Conservation (phyloP, 2,329 filamentous ascomycete species). For the Hymenoscyphus fraxineus region DNA sequence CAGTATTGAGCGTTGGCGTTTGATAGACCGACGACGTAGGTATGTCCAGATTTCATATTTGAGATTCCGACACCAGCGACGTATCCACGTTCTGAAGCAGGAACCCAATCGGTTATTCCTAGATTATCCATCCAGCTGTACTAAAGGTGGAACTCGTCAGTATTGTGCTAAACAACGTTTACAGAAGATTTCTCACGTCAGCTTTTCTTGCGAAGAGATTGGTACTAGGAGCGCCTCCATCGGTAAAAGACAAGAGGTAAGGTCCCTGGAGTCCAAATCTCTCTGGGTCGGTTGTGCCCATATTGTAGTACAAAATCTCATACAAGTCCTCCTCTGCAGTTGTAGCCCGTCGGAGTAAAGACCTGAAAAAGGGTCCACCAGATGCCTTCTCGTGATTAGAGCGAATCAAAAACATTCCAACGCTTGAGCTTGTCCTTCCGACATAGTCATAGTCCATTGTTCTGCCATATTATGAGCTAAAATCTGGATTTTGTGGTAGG, state of each 20-base stretch:
- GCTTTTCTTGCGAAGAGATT: slow-evolving; percentile 14
- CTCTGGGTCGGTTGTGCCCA: slow-evolving; percentile 42
- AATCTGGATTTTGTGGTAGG: background rate
- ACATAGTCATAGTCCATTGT: slow-evolving; percentile 20
- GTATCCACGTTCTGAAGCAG: slow-evolving; percentile 10
- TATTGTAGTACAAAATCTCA: slow-evolving; percentile 43
- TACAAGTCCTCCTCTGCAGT: slow-evolving; percentile 39
- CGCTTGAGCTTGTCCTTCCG: slow-evolving; percentile 12
- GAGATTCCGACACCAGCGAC: slow-evolving; percentile 16
- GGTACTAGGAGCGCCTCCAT: slow-evolving; percentile 37
- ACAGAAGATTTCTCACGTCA: background rate
- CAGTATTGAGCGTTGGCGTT: slow-evolving; percentile 63
- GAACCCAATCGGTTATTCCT: slow-evolving; percentile 15
- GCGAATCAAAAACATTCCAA: slow-evolving; percentile 17
- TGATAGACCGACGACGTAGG: slow-evolving; percentile 34
- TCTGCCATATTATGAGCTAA: background rate
- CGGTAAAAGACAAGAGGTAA: slow-evolving; percentile 39
- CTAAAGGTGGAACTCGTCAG: background rate
- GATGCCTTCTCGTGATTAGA: slow-evolving; percentile 52
- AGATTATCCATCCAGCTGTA: slow-evolving; percentile 19
- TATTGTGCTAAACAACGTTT: background rate
- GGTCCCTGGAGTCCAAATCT: slow-evolving; percentile 42
- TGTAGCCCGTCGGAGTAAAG: slow-evolving; percentile 14
- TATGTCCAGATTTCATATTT: slow-evolving; percentile 16
- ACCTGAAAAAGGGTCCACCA: slow-evolving; percentile 61